Base-by-base conservation (phyloP, 2,329 filamentous ascomycete species). In the Diaporthe longicolla region DNA sequence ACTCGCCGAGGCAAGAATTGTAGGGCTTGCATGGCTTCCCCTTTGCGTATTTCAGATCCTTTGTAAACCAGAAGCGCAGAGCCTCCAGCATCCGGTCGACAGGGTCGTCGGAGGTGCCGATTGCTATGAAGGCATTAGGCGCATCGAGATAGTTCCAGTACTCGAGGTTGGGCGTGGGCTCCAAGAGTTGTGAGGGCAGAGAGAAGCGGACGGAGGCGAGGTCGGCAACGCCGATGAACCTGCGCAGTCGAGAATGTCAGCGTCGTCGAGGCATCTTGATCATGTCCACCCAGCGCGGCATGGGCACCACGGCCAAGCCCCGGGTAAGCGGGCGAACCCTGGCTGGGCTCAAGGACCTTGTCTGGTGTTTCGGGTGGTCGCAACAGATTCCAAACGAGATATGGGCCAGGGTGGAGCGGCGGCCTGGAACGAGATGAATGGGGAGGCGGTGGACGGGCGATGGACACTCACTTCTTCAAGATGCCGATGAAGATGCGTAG, bases 131-230 rank as follows among this genome's bases (percentile, higher is more conserved):
- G 63, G 95, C 94, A 83, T 97, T 97, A 29, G 96, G 96, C 78
- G 95, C 91, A 84, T 99, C 97, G 82, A 99, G 89, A 81, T 99
- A 99, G 81, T 97, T 97, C 97, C 97, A 99, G 86, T 98, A 99
- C 86, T 99, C 97, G 82, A 99, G 88, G 83, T 99, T 99, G 70
- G 97, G 97, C 5, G 94, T 97, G 48, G 97, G 97, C 83, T 99
- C 97, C 80, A 99, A 90, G 57, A 99, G 91, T 84, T 98, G 96
- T 68, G 97, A 95, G 29, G 97, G 97, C 68, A 99, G 89, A 21
- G 96, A 98, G 86, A 99, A 99, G 78, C 97, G 94, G 76, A 98
- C 96, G 73, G 95, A 91, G 73, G 97, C 97, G 80, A 99, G 97
- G 84, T 99, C 97, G 78, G 95, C 89, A 73, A 99, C 97, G 78